A percentile compares a stretch with the other conserved stretches of the same genome.
These are phyloP conservation scores for Paspalum notatum DNA, from an alignment of 176 grass and related monocot genomes.

Conservation along the genomic window DNA sequence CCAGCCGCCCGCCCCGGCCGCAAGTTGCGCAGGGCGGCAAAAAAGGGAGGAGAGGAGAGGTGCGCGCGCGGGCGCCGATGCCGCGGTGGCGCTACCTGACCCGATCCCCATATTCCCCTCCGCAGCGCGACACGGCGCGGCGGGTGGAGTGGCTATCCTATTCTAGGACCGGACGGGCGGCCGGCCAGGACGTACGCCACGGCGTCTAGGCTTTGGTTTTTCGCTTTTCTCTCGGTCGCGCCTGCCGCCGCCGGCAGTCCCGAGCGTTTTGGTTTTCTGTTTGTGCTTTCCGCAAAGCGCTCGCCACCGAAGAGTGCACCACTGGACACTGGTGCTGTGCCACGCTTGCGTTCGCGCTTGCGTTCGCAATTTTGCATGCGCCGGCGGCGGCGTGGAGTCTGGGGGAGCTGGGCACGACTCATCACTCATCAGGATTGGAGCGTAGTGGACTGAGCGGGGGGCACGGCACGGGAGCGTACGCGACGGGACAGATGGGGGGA, in stretches of 20 bases:
- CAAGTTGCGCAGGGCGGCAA: not conserved
- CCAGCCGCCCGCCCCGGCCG: not conserved
- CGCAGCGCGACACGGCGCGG: not conserved
- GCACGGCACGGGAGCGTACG: not conserved
- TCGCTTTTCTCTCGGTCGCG: not conserved
- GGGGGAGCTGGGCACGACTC: no score
- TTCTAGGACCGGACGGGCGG: constrained; percentile 27
- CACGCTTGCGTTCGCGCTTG: not conserved
- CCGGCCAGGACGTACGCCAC: not conserved
- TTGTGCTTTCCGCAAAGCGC: not conserved
- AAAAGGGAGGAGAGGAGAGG: not conserved
- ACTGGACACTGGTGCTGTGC: no score
- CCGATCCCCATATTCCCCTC: not conserved
- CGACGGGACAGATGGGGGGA: not conserved
- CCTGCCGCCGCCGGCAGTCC: not conserved
- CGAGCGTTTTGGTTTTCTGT: not conserved
- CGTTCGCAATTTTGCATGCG: not conserved
- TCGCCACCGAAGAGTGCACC: not conserved
- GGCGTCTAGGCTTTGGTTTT: not conserved
- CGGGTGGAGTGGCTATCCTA: constrained; percentile 38
- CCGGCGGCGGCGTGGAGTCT: not conserved
- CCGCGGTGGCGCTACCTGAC: constrained; percentile 18
- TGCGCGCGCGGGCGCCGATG: no score
- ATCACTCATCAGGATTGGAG: not conserved
- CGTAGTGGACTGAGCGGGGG: not conserved